These are phyloP conservation scores for Lipomyces orientalis DNA, from an alignment of 805 yeast genomes.

Conservation along the genomic window DNA sequence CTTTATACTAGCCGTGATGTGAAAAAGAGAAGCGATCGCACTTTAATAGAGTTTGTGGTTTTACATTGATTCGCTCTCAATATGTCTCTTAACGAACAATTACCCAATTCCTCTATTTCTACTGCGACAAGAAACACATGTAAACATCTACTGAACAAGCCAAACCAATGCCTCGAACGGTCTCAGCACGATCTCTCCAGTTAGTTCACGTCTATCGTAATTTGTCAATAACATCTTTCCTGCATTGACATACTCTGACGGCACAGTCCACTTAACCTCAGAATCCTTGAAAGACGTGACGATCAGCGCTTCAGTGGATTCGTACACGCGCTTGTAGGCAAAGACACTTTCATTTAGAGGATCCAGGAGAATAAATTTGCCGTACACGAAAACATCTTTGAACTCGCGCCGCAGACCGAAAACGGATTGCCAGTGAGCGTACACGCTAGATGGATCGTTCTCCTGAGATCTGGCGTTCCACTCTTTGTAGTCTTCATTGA, in stretches of 20 bases:
- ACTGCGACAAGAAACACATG: background rate
- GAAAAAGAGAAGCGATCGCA: no score
- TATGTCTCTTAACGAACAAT: no score
- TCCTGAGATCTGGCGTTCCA: slow-evolving; percentile 56
- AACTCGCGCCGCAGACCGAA: slow-evolving; percentile 53
- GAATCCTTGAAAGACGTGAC: slow-evolving; percentile 12
- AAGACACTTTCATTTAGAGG: slow-evolving; percentile 26
- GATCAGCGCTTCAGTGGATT: slow-evolving; percentile 7
- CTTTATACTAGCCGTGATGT: no score
- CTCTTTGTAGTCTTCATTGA: slow-evolving; percentile 55
- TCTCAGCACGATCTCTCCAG: slow-evolving; percentile 5
- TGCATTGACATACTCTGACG: background rate
- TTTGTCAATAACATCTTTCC: slow-evolving; percentile 15
- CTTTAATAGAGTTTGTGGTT: no score
- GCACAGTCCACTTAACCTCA: slow-evolving; percentile 13
- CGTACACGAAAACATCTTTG: slow-evolving; percentile 53
- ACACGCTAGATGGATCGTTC: slow-evolving; percentile 54
- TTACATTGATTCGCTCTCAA: no score
- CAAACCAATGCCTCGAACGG: slow-evolving; percentile 25
- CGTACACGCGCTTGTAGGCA: slow-evolving; percentile 16
- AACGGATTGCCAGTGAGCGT: slow-evolving; percentile 54
- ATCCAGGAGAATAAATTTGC: slow-evolving; percentile 53
- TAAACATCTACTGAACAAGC: background rate
- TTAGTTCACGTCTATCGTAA: slow-evolving; percentile 5
- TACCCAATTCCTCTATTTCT: no score